A percentile compares a stretch with the other conserved stretches of the same genome.
phyloP scores from a whole-genome alignment of 108 stramenopile species.

The Fragilaria crotonensis region DNA sequence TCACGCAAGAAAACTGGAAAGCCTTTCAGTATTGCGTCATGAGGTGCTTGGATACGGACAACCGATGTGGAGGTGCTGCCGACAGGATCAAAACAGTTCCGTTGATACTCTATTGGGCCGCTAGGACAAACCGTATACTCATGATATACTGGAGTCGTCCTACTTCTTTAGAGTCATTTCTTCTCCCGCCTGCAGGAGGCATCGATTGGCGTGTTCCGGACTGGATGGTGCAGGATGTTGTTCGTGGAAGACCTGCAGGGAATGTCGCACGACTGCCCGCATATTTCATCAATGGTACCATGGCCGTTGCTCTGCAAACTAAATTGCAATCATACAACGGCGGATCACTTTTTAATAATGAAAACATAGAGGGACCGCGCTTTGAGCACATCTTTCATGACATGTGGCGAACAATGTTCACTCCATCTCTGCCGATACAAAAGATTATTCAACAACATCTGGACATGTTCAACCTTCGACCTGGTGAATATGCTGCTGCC shows the following conservation, averaged over 20 bases:
- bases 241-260: too few species aligned
- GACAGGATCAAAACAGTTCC: slow-evolving; percentile 45
- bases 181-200: slow-evolving; percentile 32
- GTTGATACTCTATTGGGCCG: slow-evolving; percentile 22
- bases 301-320: not conserved
- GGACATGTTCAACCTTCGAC: slow-evolving; percentile 16
- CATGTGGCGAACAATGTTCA: slow-evolving; percentile 29
- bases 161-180: slow-evolving; percentile 32
- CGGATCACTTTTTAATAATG: slow-evolving; percentile 13
- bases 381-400: slow-evolving; percentile 24
- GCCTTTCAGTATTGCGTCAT: slow-evolving; percentile 19
- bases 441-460: slow-evolving; percentile 12
- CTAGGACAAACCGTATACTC: slow-evolving; percentile 27
- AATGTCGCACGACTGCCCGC: too few species aligned
- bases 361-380: not conserved
- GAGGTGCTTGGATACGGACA: slow-evolving; percentile 16
- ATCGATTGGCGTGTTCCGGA: slow-evolving; percentile 38
- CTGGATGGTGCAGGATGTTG: too few species aligned
- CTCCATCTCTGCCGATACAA: slow-evolving; percentile 31
- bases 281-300: not conserved
- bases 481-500: slow-evolving; percentile 28
- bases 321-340: slow-evolving; percentile 18
- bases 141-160: slow-evolving; percentile 40
- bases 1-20: slow-evolving; percentile 17
- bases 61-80: slow-evolving; percentile 34